Evolutionary conservation across 768 basidiomycete genomes (phyloP).

Genomic region (Boletus vinaceobasis): DNA sequence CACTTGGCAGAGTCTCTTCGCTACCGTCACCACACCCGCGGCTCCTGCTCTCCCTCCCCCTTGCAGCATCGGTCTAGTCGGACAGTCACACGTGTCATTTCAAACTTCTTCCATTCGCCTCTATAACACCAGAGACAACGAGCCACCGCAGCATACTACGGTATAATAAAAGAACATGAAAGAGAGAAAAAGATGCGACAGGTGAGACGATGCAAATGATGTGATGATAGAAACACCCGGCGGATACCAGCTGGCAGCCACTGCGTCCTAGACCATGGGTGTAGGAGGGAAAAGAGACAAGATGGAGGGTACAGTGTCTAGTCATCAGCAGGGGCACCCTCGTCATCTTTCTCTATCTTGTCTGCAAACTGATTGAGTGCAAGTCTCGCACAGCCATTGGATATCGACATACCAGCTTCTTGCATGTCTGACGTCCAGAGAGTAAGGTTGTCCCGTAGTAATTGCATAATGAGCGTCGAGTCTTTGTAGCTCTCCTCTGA

Average conservation of each 20-base stretch:
- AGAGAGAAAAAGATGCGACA: conserved; percentile 29
- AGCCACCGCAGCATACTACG: conserved; percentile 33
- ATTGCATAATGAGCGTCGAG: conserved; percentile 95
- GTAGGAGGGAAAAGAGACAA: conserved; percentile 15
- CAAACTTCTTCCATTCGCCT: conserved; percentile 34
- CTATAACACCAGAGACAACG: conserved; percentile 31
- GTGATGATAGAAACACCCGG: conserved; percentile 21
- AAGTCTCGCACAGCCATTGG: neutral
- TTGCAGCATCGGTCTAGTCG: neutral
- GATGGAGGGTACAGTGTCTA: conserved; percentile 33
- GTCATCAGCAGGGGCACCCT: conserved; percentile 63
- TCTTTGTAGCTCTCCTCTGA: conserved; percentile 99
- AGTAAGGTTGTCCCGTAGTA: conserved; percentile 95
- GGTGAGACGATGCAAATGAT: conserved; percentile 33
- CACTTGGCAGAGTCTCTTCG: conserved; percentile 98
- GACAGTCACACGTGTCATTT: conserved; percentile 8
- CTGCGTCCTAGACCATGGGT: conserved; percentile 11
- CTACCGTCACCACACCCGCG: conserved; percentile 94
- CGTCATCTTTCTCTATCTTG: conserved; percentile 76
- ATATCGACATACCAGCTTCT: conserved; percentile 68
- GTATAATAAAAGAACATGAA: conserved; percentile 35
- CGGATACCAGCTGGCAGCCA: conserved; percentile 10
- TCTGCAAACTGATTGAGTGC: conserved; percentile 41
- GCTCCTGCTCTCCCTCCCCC: conserved; percentile 87
- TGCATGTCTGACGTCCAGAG: conserved; percentile 99